These are phyloP conservation scores for Phaeosphaeria sp. DNA, from an alignment of 2,329 filamentous ascomycete genomes.

Conservation along the genomic window DNA sequence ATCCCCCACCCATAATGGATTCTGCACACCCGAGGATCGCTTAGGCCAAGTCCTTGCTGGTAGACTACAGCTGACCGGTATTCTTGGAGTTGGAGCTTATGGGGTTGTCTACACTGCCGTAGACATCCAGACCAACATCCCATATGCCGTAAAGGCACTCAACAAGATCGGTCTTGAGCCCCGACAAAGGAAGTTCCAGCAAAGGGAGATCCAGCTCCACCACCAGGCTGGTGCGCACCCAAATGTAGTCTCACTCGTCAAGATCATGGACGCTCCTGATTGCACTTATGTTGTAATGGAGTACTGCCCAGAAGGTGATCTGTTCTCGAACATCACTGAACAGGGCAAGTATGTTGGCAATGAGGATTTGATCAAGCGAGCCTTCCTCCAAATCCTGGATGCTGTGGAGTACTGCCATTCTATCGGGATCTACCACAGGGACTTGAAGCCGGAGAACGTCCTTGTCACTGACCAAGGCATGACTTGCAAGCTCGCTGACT, in stretches of 20 bases:
- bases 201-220: constrained; percentile 90
- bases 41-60: constrained; percentile 84
- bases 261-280: constrained; percentile 89
- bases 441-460: constrained; percentile 98
- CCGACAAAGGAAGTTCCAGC: constrained; percentile 87
- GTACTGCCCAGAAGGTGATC: constrained; percentile 94
- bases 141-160: constrained; percentile 95
- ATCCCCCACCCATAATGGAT: constrained; percentile 54
- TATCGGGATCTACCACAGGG: constrained; percentile 93
- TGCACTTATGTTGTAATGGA: constrained; percentile 97
- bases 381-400: constrained; percentile 95
- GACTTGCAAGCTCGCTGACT: constrained; percentile 95
- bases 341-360: constrained; percentile 91
- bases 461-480: constrained; percentile 86
- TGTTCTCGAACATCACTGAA: constrained; percentile 98
- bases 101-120: constrained; percentile 92
- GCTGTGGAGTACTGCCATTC: constrained; percentile 95
- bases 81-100: constrained; percentile 93
- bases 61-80: constrained; percentile 80
- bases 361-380: constrained; percentile 82
- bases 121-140: constrained; percentile 79
- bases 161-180: constrained; percentile 92
- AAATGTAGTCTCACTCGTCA: constrained; percentile 91
- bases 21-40: constrained; percentile 74
- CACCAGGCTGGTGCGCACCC: constrained; percentile 86